A percentile compares a stretch with the other conserved stretches of the same genome.
phyloP scores from a whole-genome alignment of 495 filamentous ascomycete species.

The Thermothielavioides terrestris region DNA sequence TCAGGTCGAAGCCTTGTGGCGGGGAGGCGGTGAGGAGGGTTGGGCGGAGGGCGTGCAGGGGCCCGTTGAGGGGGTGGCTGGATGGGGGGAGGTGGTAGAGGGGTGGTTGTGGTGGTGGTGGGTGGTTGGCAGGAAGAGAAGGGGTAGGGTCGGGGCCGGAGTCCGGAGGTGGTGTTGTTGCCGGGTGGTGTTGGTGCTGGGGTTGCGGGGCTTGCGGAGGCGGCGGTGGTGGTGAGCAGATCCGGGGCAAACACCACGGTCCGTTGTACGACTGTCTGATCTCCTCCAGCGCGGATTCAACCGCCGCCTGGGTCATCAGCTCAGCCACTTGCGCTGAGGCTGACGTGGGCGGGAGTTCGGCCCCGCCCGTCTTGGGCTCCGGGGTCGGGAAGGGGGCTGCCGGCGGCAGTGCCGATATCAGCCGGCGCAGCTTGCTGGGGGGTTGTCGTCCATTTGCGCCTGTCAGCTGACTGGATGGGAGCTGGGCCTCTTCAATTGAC shows the following conservation, averaged over 20 bases:
- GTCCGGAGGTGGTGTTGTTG: not conserved
- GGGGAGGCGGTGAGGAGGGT: slow-evolving; percentile 28
- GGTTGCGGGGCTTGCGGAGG: not conserved
- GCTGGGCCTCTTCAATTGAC: slow-evolving; percentile 40
- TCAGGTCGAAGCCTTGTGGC: slow-evolving; percentile 59
- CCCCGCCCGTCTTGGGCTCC: slow-evolving; percentile 30
- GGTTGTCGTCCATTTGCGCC: slow-evolving; percentile 2
- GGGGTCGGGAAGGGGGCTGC: slow-evolving; percentile 36
- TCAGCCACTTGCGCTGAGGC: slow-evolving; percentile 34
- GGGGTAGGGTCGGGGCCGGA: not conserved
- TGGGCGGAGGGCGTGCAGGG: slow-evolving; percentile 19
- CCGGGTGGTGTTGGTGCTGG: not conserved
- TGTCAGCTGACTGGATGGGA: slow-evolving; percentile 20
- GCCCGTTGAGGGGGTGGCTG: slow-evolving; percentile 31
- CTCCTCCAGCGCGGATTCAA: slow-evolving; percentile 33
- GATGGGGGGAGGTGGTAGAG: slow-evolving; percentile 22
- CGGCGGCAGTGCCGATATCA: slow-evolving; percentile 31
- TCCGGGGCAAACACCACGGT: slow-evolving; percentile 39
- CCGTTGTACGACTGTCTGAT: slow-evolving; percentile 27
- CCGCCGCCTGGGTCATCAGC: slow-evolving; percentile 37
- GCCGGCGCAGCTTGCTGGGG: slow-evolving; percentile 15
- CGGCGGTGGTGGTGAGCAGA: not conserved
- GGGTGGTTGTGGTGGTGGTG: not conserved
- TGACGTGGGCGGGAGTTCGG: slow-evolving; percentile 3
- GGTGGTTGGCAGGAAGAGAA: no score